Evolutionary conservation across 768 basidiomycete genomes (phyloP), one percentile per base, ranked within the genome.

Genomic region (Melanogaster broomeanus): DNA sequence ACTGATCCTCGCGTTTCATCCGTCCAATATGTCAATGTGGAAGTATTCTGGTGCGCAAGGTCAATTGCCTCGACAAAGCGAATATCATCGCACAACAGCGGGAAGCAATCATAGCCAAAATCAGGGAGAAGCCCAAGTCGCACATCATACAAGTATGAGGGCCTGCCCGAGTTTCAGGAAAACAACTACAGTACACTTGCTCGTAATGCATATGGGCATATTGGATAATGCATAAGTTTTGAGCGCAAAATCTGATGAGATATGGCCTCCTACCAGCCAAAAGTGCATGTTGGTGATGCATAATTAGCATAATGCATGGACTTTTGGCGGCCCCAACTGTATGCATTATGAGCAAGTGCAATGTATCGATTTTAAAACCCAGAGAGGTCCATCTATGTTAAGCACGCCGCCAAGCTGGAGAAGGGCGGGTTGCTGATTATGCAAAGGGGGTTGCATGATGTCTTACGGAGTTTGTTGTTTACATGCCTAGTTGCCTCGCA

Each of bases 31-130:
- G n/a, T n/a, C n/a, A n/a, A n/a, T n/a, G n/a, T n/a, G n/a, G n/a
- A n/a, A n/a, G n/a, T n/a, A n/a, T n/a, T n/a, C n/a, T 99, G 90
- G 71, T 99, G 16, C 84, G 81, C 45, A 92, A 90, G 65, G 85
- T 98, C 55, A 84, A 93, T 64, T 99, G 98, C 63, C 77, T 95
- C 54, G 78, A 88, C 58, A 93, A 91, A 53, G 77, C 81, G 25
- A 83, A 83, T 48, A 83, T 89, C 55, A 74, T 98, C 50, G 75
- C 82, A 4, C 76, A 75, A 53, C 97, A 99, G 71, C 88, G 93
- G 62, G 93, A 93, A 60, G 93, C 94, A 6, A 83, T 98, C 49
- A 77, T 96, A 64, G 72, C 79, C 25, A 97, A 94, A 73, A 98
- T 99, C 51, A 80, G 93, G 47, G 80, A 88, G 57, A 82, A 87